Conservation (phyloP, 352 stramenopile genomes). For the Plasmopara viticola region DNA sequence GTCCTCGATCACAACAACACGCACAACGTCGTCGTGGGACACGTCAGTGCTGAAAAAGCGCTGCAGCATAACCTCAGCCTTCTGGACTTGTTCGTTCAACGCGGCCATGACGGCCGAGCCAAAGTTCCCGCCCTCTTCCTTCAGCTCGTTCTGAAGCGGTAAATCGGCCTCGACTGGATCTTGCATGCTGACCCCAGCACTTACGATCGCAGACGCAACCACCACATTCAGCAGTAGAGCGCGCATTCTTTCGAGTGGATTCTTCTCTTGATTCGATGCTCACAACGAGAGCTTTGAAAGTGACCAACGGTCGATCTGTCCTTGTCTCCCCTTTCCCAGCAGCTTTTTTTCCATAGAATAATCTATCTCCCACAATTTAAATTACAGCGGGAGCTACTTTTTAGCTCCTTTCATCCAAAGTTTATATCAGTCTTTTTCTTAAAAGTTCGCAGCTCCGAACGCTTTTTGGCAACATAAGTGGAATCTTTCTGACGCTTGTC, state of each 20-base stretch:
- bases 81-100: slow-evolving; percentile 34
- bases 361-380: too few relatives aligned
- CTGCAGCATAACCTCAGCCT: slow-evolving; percentile 35
- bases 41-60: slow-evolving; percentile 26
- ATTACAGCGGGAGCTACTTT: too few relatives aligned
- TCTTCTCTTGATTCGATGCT: too few relatives aligned
- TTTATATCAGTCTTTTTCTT: too few relatives aligned
- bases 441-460: too few relatives aligned
- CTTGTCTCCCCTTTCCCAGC: too few relatives aligned
- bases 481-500: too few relatives aligned
- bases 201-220: slow-evolving; percentile 13
- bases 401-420: too few relatives aligned
- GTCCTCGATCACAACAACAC: slow-evolving; percentile 32
- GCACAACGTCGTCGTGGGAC: slow-evolving; percentile 8
- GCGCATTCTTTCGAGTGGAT: neutral
- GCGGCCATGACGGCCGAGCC: slow-evolving; percentile 19
- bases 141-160: slow-evolving; percentile 10
- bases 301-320: too few relatives aligned
- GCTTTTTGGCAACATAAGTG: too few relatives aligned
- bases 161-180: slow-evolving; percentile 4
- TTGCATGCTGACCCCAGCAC: slow-evolving; percentile 11
- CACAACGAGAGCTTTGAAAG: too few relatives aligned
- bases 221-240: slow-evolving; percentile 23
- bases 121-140: slow-evolving; percentile 4
- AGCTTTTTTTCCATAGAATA: too few relatives aligned